Evolutionary conservation across 371 early-diverging fungal genomes (phyloP).

Genomic region (Lichtheimia ramosa): DNA sequence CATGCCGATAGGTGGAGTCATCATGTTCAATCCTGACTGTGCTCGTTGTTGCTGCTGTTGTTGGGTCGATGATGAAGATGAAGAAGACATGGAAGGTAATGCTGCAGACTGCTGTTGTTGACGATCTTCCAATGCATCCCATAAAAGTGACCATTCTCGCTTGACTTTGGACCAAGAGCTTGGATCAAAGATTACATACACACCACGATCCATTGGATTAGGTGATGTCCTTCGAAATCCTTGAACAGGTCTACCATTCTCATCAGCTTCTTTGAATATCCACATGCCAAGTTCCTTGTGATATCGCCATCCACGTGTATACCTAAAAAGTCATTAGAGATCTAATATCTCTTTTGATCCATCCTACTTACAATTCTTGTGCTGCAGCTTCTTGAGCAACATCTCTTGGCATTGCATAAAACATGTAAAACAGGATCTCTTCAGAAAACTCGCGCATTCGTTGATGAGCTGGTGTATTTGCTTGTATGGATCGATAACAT

Average conservation of each 20-base stretch:
- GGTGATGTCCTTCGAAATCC: constrained; percentile 37
- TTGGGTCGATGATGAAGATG: background rate
- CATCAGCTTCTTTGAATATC: constrained; percentile 68
- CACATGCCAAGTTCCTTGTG: constrained; percentile 85
- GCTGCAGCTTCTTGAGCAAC: constrained; percentile 90
- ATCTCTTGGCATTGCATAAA: constrained; percentile 89
- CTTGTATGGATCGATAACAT: constrained; percentile 63
- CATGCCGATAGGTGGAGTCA: constrained; percentile 10
- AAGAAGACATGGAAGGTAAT: background rate
- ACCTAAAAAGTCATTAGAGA: constrained; percentile 25
- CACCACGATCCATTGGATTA: constrained; percentile 69
- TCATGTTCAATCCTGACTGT: constrained; percentile 10
- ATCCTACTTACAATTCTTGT: constrained; percentile 70
- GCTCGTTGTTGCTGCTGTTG: constrained; percentile 5
- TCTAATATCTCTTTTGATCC: no score
- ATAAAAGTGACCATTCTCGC: constrained; percentile 77
- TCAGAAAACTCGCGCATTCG: constrained; percentile 73
- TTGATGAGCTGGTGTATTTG: constrained; percentile 65
- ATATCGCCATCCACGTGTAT: constrained; percentile 85
- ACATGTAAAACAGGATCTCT: constrained; percentile 93
- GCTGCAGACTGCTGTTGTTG: constrained; percentile 24
- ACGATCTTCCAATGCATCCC: constrained; percentile 83
- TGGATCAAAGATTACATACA: constrained; percentile 85
- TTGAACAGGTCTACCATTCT: constrained; percentile 28
- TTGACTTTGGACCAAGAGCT: constrained; percentile 77